Evolutionary conservation across 495 filamentous ascomycete species (phyloP).

Genomic region (Chaetomium fimeti): DNA sequence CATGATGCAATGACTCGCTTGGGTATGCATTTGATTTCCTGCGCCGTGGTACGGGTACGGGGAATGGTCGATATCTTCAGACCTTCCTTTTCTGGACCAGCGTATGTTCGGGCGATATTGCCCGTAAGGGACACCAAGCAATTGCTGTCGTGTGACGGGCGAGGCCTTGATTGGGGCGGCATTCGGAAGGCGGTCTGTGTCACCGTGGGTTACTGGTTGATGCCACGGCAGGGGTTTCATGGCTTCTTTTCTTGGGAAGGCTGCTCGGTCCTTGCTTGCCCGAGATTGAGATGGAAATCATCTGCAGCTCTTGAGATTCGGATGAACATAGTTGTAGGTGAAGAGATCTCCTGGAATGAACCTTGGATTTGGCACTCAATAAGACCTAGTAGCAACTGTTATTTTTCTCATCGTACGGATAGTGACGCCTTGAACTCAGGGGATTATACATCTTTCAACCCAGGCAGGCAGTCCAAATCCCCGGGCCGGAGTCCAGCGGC

Average conservation of each 20-base stretch:
- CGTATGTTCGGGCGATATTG: conserved; percentile 17
- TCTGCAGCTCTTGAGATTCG: no score
- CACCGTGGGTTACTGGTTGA: no score
- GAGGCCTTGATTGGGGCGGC: conserved; percentile 9
- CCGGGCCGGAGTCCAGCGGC: no score
- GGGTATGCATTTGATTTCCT: neutral
- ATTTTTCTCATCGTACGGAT: no score
- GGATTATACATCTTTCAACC: no score
- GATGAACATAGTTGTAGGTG: no score
- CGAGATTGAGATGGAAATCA: neutral
- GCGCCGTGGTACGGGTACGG: neutral
- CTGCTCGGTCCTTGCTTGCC: conserved; percentile 1
- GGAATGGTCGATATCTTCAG: neutral
- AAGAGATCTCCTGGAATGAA: no score
- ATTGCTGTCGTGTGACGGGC: neutral
- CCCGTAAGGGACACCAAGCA: conserved; percentile 19
- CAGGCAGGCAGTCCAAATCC: no score
- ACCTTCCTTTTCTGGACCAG: conserved; percentile 7
- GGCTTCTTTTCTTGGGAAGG: neutral
- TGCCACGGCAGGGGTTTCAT: no score
- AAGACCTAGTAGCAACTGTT: no score
- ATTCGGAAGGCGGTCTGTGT: neutral
- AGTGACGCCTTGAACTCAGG: no score
- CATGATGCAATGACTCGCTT: neutral
- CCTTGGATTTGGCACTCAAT: no score